phyloP scores from a whole-genome alignment of 257 asterid genomes.

The Solanum raphanifolium region DNA sequence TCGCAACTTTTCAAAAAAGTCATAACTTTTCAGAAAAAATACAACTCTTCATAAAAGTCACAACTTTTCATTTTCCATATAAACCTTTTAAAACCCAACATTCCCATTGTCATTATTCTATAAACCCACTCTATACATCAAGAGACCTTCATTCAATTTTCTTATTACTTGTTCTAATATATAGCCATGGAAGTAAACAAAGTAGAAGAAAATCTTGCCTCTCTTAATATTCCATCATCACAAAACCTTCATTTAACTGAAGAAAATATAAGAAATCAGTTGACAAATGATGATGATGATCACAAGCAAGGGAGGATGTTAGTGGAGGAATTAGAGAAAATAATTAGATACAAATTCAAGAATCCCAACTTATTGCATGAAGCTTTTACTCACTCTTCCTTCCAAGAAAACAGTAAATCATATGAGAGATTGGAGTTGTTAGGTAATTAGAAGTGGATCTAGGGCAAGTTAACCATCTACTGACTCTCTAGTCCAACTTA shows the following conservation, averaged over 20 bases:
- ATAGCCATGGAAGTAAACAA: background rate
- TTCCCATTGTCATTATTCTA: background rate
- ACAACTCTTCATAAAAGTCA: background rate
- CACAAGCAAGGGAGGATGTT: background rate
- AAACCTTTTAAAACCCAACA: background rate
- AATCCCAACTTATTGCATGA: conserved; percentile 12
- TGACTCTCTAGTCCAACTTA: background rate
- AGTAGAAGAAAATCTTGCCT: background rate
- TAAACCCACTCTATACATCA: background rate
- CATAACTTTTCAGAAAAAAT: no score
- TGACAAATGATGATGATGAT: background rate
- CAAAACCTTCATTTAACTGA: background rate
- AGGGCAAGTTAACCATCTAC: background rate
- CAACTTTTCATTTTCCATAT: background rate
- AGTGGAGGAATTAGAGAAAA: conserved; percentile 5
- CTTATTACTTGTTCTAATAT: background rate
- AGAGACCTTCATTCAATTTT: background rate
- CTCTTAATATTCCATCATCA: background rate
- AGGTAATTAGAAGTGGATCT: conserved; percentile 8
- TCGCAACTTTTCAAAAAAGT: no score
- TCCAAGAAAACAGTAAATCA: background rate
- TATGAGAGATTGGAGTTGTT: conserved; percentile 27
- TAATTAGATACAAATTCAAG: conserved; percentile 25
- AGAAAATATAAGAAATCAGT: background rate
- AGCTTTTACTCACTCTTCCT: conserved; percentile 31